Base-by-base conservation (phyloP, 2,329 filamentous ascomycete species). In the Trichothecium sympodiale region DNA sequence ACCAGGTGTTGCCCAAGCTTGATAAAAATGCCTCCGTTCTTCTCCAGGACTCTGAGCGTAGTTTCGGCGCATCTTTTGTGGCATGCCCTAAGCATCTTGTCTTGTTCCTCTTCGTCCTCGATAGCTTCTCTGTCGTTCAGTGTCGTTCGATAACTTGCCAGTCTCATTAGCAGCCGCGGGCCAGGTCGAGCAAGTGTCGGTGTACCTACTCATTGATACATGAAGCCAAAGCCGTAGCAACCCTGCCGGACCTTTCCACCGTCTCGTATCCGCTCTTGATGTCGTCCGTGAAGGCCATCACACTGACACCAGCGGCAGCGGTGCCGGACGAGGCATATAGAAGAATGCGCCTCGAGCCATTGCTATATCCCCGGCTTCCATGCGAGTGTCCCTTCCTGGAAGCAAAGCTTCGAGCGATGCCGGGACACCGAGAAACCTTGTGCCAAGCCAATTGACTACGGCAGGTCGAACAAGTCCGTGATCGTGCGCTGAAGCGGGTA, bases 1-100 rank as follows among this genome's bases (percentile, higher is more conserved):
- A 80, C 77, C 59, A 98, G 59, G 60, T 98, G 91, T 51, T 98
- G 91, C 7, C 91, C 91, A 28, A 98, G 66, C 61, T 98, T 98
- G 56, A 98, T 96, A 50, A 96, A 98, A 43, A 98, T 94, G 18
- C 89, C 94, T 17, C 93, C 91, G 57, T 95, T 96, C 67, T 84
- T 86, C 67, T 98, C 91, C 44, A 96, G 64, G 2, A 93, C 88
- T 38, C 71, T 73, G 29, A 96, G 65, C 1, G 91, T 95, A 42
- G 91, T 77, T 49, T 86, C 74, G 20, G 91, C 91, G 61, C 91
- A 98, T 57, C 91, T 75, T 55, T 93, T 82, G 59, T 98, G 91
- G 53, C 91, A 96, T 43, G 79, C 78, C 46, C 77, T 82, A 35
- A 98, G 65, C 27, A 81, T 58, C n/a, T 60, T 65, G n/a, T 73